A percentile compares a stretch with the other conserved stretches of the same genome.
These are phyloP conservation scores for Boletus sp. DNA, from an alignment of 768 basidiomycete species.

Conservation along the genomic window DNA sequence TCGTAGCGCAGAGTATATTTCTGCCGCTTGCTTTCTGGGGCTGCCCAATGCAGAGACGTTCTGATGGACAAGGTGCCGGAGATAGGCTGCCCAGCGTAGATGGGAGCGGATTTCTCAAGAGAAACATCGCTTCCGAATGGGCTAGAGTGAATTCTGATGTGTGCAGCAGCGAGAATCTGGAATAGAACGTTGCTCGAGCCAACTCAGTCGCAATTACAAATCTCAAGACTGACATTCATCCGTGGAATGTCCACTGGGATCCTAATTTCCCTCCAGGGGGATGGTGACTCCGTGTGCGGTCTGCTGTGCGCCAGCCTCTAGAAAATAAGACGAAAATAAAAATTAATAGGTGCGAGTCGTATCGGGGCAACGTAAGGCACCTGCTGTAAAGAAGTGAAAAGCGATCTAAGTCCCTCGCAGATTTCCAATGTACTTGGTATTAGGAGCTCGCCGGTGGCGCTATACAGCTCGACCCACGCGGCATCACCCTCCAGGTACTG, in stretches of 20 bases:
- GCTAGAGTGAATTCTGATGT: constrained; percentile 46
- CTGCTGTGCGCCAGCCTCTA: constrained; percentile 40
- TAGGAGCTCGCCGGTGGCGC: constrained; percentile 64
- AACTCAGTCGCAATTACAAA: not conserved
- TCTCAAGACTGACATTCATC: constrained; percentile 58
- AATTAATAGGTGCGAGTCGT: constrained; percentile 27
- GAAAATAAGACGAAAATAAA: constrained; percentile 23
- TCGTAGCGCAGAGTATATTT: constrained; percentile 71
- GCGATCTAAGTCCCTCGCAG: constrained; percentile 26
- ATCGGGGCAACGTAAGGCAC: constrained; percentile 21
- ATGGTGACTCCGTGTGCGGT: constrained; percentile 32
- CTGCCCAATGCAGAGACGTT: constrained; percentile 79
- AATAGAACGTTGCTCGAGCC: constrained; percentile 7
- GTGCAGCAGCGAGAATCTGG: constrained; percentile 66
- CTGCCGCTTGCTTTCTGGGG: constrained; percentile 38
- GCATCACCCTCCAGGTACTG: constrained; percentile 60
- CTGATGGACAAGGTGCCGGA: constrained; percentile 59
- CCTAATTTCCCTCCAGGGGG: constrained; percentile 67
- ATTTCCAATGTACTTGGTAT: constrained; percentile 44
- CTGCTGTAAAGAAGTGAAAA: constrained; percentile 29
- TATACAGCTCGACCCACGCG: constrained; percentile 67
- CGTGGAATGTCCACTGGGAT: constrained; percentile 86
- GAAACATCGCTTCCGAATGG: constrained; percentile 36
- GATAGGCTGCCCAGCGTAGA: constrained; percentile 90
- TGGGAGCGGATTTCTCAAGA: constrained; percentile 33